phyloP scores from a whole-genome alignment of 2,329 filamentous ascomycete species.

The Lachnellula occidentalis region DNA sequence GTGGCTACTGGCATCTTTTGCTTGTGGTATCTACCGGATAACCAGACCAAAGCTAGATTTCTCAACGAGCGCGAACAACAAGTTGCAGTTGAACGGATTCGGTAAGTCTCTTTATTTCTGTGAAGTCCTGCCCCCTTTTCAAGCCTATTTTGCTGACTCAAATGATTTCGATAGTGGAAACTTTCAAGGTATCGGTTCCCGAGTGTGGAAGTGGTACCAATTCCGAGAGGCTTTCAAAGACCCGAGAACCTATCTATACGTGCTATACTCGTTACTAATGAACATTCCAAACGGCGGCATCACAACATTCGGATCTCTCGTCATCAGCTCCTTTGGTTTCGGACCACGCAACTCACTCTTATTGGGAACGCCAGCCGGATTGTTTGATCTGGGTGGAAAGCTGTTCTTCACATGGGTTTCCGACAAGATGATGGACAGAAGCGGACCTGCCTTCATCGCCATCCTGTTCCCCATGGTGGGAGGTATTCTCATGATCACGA shows the following conservation, averaged over 20 bases:
- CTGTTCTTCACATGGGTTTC: background rate
- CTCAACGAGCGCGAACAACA: slow-evolving; percentile 11
- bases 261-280: slow-evolving; percentile 10
- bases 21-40: slow-evolving; percentile 9
- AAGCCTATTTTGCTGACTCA: too few relatives aligned
- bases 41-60: slow-evolving; percentile 8
- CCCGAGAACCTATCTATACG: slow-evolving; percentile 14
- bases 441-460: slow-evolving; percentile 24
- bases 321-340: slow-evolving; percentile 20
- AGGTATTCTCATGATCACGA: slow-evolving; percentile 27
- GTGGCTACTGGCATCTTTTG: background rate
- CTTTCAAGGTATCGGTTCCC: slow-evolving; percentile 17
- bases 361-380: slow-evolving; percentile 4
- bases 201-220: slow-evolving; percentile 14
- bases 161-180: slow-evolving; percentile 4
- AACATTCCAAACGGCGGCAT: slow-evolving; percentile 18
- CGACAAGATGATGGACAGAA: slow-evolving; percentile 15
- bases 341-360: slow-evolving; percentile 9
- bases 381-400: too few relatives aligned
- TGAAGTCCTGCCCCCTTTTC: too few relatives aligned
- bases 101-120: too few relatives aligned
- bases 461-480: slow-evolving; percentile 27
- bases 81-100: slow-evolving; percentile 16
- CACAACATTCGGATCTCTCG: slow-evolving; percentile 14
- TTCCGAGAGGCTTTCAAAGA: slow-evolving; percentile 15